Evolutionary conservation across 1,139 yeast species (phyloP), one percentile per base, ranked within the genome.

Genomic region (Suhomyces panamericanus): DNA sequence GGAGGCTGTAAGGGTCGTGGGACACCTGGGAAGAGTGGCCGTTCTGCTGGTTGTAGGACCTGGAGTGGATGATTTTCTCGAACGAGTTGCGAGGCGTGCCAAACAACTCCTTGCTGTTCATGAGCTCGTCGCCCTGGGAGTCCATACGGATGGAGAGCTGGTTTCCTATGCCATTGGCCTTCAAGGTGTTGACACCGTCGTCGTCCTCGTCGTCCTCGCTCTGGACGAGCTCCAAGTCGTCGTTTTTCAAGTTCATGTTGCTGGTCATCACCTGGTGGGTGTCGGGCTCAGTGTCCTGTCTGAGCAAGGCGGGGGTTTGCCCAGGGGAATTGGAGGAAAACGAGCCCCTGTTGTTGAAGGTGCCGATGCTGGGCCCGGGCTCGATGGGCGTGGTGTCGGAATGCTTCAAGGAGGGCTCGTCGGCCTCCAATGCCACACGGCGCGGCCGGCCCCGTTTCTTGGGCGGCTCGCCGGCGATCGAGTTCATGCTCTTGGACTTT

Each of bases 391-490:
- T 62, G 1, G 77, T 71, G 39, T 69, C 60, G 41, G 64, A 57
- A 42, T 64, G 67, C 35, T 55, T 52, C 35, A 70, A 57, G 2
- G 54, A 50, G 2, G 74, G 73, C 28, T 62, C 59, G 27, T 60
- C 51, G 12, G 56, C 54, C 20, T 60, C 53, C 17, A 70, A 51
- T 8, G 66, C 49, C 7, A 63, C 66, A 47, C 81, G 58, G 57
- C 69, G 74, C 3, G 82, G 80, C 42, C 81, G 58, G 9, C 80
- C 81, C 49, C 81, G 59, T 51, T 73, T 76, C 47, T 63, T 66
- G 6, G 76, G 72, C 8, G 70, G 70, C 39, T 65, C 71, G n/a
- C 55, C 60, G 3, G 58, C 49, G 39, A 44, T 47, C 5, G 62
- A 52, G 28, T 53, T 54, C 39, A 59, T 55, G 36, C 67, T 61